Evolutionary conservation across 345 rosid genomes (phyloP).

Genomic region (Gynandropsis gynandra): DNA sequence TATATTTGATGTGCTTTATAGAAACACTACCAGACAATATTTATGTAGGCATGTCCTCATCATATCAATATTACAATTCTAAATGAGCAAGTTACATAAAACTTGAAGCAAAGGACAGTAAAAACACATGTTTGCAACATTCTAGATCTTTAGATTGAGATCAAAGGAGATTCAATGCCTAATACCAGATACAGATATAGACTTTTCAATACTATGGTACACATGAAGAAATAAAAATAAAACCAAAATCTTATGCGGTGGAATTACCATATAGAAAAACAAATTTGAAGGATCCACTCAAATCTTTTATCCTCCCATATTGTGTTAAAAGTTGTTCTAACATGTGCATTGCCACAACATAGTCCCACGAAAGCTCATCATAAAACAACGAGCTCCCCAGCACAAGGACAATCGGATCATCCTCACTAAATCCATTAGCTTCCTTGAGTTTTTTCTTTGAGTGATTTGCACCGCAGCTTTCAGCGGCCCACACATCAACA

Average conservation of each 20-base stretch:
- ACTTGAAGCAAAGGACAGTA: slow-evolving; percentile 5
- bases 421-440: slow-evolving; percentile 45
- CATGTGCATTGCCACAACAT: slow-evolving; percentile 69
- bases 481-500: slow-evolving; percentile 87
- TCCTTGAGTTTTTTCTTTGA: slow-evolving; percentile 53
- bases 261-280: slow-evolving; percentile 81
- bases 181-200: slow-evolving; percentile 8
- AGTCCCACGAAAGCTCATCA: slow-evolving; percentile 75
- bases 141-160: no score
- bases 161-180: no score
- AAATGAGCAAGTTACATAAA: slow-evolving; percentile 9
- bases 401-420: slow-evolving; percentile 69
- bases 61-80: slow-evolving; percentile 4
- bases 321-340: slow-evolving; percentile 71
- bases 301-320: slow-evolving; percentile 62
- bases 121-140: slow-evolving; percentile 2
- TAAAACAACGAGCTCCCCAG: slow-evolving; percentile 86
- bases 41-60: slow-evolving; percentile 3
- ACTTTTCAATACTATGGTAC: slow-evolving; percentile 7
- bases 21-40: slow-evolving; percentile 1
- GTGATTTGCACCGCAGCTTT: slow-evolving; percentile 51
- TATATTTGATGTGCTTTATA: slow-evolving; percentile 6
- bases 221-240: slow-evolving; percentile 2
- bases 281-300: slow-evolving; percentile 53
- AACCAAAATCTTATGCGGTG: slow-evolving; percentile 37